phyloP scores from a whole-genome alignment of 805 yeast genomes.

The Starmera caribaea region DNA sequence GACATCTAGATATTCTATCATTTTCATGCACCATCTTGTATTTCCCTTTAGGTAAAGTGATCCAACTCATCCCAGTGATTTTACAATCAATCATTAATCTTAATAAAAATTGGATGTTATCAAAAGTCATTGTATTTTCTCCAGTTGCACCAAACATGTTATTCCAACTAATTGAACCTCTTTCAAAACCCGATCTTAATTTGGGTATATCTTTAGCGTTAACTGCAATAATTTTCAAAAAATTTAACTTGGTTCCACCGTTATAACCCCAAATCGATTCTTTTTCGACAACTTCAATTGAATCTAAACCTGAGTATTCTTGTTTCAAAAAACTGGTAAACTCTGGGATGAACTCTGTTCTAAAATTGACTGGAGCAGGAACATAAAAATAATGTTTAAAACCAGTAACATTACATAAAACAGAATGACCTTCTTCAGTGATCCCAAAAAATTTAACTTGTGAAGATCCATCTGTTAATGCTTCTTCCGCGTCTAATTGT shows the following conservation, averaged over 20 bases:
- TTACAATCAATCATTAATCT: slow-evolving; percentile 89
- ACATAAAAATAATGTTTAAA: slow-evolving; percentile 86
- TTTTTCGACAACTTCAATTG: slow-evolving; percentile 55
- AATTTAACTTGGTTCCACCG: slow-evolving; percentile 69
- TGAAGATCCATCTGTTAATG: slow-evolving; percentile 44
- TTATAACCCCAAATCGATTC: slow-evolving; percentile 93
- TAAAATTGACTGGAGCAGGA: slow-evolving; percentile 79
- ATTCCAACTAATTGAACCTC: slow-evolving; percentile 62
- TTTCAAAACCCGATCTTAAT: slow-evolving; percentile 73
- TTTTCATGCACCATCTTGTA: slow-evolving; percentile 39
- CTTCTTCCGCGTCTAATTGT: slow-evolving; percentile 92
- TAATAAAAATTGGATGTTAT: slow-evolving; percentile 78
- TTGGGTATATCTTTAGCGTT: slow-evolving; percentile 60
- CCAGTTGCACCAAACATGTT: slow-evolving; percentile 52
- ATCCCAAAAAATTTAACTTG: slow-evolving; percentile 87
- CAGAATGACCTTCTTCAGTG: slow-evolving; percentile 78
- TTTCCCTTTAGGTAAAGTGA: slow-evolving; percentile 71
- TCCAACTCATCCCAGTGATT: slow-evolving; percentile 96
- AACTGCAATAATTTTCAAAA: slow-evolving; percentile 60
- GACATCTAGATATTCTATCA: slow-evolving; percentile 62
- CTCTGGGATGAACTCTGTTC: slow-evolving; percentile 38
- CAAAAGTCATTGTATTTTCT: slow-evolving; percentile 57
- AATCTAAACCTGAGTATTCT: slow-evolving; percentile 46
- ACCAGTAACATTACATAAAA: slow-evolving; percentile 82
- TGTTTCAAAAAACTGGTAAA: slow-evolving; percentile 37